Base-by-base conservation (phyloP, 495 filamentous ascomycete species). In the Neurospora sublineolata region DNA sequence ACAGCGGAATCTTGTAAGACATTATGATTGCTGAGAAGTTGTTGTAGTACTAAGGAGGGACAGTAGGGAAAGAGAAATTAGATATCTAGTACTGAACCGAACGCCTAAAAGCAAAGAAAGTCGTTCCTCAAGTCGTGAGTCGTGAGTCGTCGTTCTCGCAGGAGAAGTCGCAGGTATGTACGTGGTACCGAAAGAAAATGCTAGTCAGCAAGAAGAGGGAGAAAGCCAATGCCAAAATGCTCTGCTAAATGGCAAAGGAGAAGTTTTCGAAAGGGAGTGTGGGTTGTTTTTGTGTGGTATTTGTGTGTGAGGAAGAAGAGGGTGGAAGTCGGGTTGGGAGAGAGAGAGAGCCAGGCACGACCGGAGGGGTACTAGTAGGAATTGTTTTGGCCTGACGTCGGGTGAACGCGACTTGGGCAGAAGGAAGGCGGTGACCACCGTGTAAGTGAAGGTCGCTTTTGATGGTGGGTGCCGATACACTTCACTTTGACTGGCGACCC, bases 1-100 rank as follows among this genome's bases (percentile, higher is more conserved):
- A 60, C n/a, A 70, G 40, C 7, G 77, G 77, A 5, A 33, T 40
- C 39, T 80, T 80, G 76, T 83, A 82, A 39, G 76, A 36, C 82
- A 82, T 78, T 68, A 20, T 71, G 70, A 64, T 64, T 64, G 52
- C 7, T 18, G 38, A 7, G 11, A 18, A 16, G 9, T 18, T 33
- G 1, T 27, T 5, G 68, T 33, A 38, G 7, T 69, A 5, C 11
- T 18, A 38, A 58, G 12, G 52, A 64, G 52, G 12, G 27, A 16
- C 27, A 30, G 52, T 30, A 60, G 23, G 46, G 12, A 16, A 14
- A 4, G 27, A 10, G 3, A 64, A 27, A 64, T 64, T 64, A 64
- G 30, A 64, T 64, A 64, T 64, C 52, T 64, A 64, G 52, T 36
- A 30, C 46, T 58, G 52, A 14, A 64, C 52, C 52, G 52, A 64